Percentiles rank a stretch among this genome's conserved stretches.
Evolutionary conservation across 768 basidiomycete genomes (phyloP).

Genomic region (Naganishia friedmannii): DNA sequence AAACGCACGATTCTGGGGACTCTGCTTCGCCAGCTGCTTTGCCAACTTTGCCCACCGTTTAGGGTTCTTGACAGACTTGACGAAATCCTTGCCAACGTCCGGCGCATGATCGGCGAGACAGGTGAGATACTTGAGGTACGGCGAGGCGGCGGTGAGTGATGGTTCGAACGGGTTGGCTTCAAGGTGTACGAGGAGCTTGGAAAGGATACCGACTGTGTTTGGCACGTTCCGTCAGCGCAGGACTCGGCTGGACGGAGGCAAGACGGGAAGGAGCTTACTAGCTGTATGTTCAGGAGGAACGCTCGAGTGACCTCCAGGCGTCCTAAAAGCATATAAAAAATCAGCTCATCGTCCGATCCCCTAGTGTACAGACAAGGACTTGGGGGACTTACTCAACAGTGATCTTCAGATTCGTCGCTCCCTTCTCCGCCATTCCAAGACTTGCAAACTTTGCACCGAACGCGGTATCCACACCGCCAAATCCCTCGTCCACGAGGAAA

Average conservation of each 20-base stretch:
- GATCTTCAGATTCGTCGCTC: constrained; percentile 42
- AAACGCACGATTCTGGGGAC: constrained; percentile 42
- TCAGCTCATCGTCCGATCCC: neutral
- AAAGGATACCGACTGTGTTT: constrained; percentile 72
- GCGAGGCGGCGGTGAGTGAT: constrained; percentile 43
- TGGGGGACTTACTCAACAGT: constrained; percentile 39
- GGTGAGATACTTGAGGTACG: constrained; percentile 56
- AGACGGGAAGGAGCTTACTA: constrained; percentile 47
- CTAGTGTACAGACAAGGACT: neutral
- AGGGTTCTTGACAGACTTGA: constrained; percentile 43
- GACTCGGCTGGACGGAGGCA: neutral
- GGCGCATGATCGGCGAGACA: constrained; percentile 67
- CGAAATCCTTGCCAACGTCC: constrained; percentile 60
- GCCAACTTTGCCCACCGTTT: constrained; percentile 55
- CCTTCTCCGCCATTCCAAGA: constrained; percentile 54
- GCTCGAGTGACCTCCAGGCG: constrained; percentile 78
- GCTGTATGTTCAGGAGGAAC: constrained; percentile 77
- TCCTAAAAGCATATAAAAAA: constrained; percentile 34
- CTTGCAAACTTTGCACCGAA: constrained; percentile 46
- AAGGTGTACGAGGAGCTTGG: constrained; percentile 65
- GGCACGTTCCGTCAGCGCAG: constrained; percentile 30
- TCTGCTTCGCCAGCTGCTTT: constrained; percentile 51
- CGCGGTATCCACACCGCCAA: constrained; percentile 55
- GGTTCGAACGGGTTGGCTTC: constrained; percentile 63
- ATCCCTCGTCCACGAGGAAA: constrained; percentile 83